These are phyloP conservation scores for Candolleomyces efflorescens DNA, from an alignment of 768 basidiomycete species.

Conservation along the genomic window DNA sequence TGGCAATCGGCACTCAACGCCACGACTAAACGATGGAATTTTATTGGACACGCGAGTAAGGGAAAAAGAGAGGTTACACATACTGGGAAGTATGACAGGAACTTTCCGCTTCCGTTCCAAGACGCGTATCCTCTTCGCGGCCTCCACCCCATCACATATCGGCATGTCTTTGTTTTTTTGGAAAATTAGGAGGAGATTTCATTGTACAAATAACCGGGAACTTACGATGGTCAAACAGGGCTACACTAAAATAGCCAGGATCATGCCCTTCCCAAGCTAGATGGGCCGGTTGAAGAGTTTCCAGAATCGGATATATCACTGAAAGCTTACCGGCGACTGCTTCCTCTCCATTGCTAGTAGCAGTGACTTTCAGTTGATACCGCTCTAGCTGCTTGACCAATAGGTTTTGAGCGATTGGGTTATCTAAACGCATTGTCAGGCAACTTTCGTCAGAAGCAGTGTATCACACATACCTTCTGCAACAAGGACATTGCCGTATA, in stretches of 20 bases:
- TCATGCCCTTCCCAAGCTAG: conserved; percentile 66
- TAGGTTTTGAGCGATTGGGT: conserved; percentile 64
- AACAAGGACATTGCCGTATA: conserved; percentile 65
- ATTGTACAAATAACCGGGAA: conserved; percentile 1
- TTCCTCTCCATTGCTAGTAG: conserved; percentile 66
- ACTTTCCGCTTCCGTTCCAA: conserved; percentile 56
- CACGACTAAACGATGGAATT: conserved; percentile 40
- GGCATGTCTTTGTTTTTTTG: conserved; percentile 73
- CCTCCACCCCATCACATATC: conserved; percentile 73
- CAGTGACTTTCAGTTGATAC: conserved; percentile 53
- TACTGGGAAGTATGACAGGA: conserved; percentile 51
- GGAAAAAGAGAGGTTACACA: conserved; percentile 14
- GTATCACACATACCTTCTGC: conserved; percentile 52
- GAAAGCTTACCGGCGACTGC: conserved; percentile 47
- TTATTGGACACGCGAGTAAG: not conserved
- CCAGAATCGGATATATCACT: not conserved
- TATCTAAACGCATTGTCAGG: conserved; percentile 39
- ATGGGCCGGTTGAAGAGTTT: conserved; percentile 1
- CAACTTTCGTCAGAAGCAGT: not conserved
- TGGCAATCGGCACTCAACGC: conserved; percentile 76
- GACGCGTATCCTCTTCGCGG: conserved; percentile 57
- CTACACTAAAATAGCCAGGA: conserved; percentile 65
- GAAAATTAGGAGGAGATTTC: conserved; percentile 1
- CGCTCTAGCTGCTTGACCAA: conserved; percentile 65
- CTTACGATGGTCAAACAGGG: conserved; percentile 74